These are phyloP conservation scores for Daldinia loculata DNA, from an alignment of 495 filamentous ascomycete genomes.

Conservation along the genomic window DNA sequence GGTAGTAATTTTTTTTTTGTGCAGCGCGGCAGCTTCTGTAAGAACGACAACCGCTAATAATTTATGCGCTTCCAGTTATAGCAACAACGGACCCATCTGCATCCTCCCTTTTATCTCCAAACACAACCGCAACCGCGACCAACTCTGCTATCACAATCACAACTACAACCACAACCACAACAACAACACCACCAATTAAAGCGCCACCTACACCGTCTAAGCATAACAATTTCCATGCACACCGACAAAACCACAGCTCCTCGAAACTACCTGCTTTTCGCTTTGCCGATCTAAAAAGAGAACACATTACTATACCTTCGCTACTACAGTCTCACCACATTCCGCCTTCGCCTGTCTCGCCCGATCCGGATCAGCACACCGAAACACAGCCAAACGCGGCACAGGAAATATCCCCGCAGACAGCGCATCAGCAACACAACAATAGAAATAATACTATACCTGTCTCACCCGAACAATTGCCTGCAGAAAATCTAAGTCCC, in stretches of 20 bases:
- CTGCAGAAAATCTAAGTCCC: constrained; percentile 37
- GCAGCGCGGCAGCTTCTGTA: constrained; percentile 12
- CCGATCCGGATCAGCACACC: constrained; percentile 43
- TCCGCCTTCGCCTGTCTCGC: constrained; percentile 54
- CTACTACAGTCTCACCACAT: constrained; percentile 49
- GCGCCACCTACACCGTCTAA: constrained; percentile 36
- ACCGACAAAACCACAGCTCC: constrained; percentile 60
- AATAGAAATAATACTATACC: constrained; percentile 42
- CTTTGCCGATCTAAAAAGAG: constrained; percentile 58
- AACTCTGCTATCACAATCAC: constrained; percentile 8
- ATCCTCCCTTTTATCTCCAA: constrained; percentile 35
- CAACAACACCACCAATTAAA: constrained; percentile 5
- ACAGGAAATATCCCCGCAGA: constrained; percentile 44
- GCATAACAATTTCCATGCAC: constrained; percentile 50
- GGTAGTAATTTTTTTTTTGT: constrained; percentile 25
- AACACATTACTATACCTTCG: constrained; percentile 46
- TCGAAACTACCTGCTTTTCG: constrained; percentile 61
- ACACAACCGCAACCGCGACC: constrained; percentile 32
- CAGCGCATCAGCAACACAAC: constrained; percentile 34
- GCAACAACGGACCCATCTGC: constrained; percentile 35
- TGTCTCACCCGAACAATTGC: constrained; percentile 41
- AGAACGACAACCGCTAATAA: constrained; percentile 26
- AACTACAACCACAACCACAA: constrained; percentile 28
- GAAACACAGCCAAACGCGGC: constrained; percentile 45
- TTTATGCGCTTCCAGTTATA: constrained; percentile 35